Percentiles rank a stretch among this genome's conserved stretches.
These are phyloP conservation scores for Mycena chlorophos DNA, from an alignment of 768 basidiomycete genomes.

Conservation along the genomic window DNA sequence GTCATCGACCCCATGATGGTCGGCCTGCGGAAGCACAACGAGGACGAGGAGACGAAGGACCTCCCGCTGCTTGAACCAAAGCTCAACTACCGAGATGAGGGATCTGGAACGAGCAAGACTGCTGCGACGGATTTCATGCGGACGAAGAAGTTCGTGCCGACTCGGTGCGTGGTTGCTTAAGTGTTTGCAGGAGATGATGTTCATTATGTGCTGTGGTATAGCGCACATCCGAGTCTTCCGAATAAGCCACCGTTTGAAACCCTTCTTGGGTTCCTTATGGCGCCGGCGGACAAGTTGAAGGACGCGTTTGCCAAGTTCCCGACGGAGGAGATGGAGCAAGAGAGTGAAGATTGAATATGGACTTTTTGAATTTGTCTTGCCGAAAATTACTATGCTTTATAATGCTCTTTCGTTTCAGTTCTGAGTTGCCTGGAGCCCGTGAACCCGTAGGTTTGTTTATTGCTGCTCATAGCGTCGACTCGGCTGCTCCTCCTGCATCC, in stretches of 20 bases:
- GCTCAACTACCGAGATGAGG: conserved; percentile 40
- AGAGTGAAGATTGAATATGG: too few relatives aligned
- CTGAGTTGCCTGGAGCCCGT: too few relatives aligned
- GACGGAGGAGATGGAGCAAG: conserved; percentile 50
- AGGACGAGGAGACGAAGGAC: conserved; percentile 58
- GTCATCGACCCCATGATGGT: conserved; percentile 48
- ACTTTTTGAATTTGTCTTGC: too few relatives aligned
- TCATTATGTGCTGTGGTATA: conserved; percentile 21
- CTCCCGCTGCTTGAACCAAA: conserved; percentile 52
- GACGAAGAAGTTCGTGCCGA: conserved; percentile 66
- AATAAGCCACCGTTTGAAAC: conserved; percentile 65
- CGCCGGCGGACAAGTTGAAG: conserved; percentile 60
- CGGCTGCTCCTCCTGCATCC: too few relatives aligned
- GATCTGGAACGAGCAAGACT: conserved; percentile 35
- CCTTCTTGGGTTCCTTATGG: conserved; percentile 50
- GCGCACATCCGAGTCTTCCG: conserved; percentile 52
- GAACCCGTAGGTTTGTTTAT: too few relatives aligned
- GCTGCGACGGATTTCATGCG: conserved; percentile 50
- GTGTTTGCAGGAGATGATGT: neutral
- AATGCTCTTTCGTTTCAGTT: too few relatives aligned
- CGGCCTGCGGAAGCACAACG: conserved; percentile 52
- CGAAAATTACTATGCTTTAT: too few relatives aligned
- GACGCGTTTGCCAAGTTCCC: conserved; percentile 59
- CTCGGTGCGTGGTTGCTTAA: conserved; percentile 41
- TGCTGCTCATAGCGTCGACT: too few relatives aligned